A percentile compares a stretch with the other conserved stretches of the same genome.
Evolutionary conservation across 441 rosid species (phyloP).

Genomic region (Gossypium gossypioides): DNA sequence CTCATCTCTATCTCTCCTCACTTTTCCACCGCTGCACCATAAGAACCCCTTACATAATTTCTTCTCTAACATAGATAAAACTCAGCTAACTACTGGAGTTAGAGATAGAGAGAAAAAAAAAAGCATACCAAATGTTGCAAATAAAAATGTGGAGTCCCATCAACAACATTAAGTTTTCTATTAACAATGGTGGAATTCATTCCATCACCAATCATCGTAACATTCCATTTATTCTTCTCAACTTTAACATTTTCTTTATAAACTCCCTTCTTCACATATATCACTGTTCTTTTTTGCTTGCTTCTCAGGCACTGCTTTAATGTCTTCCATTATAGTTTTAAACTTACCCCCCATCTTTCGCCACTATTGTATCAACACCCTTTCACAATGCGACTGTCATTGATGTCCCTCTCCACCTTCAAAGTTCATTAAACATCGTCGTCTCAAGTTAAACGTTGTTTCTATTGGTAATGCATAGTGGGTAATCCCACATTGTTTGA

Average conservation of each 20-base stretch:
- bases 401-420: not conserved
- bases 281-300: constrained; percentile 32
- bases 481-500: no score
- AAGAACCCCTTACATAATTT: no score
- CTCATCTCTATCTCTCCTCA: no score
- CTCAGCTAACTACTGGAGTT: no score
- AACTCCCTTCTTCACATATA: constrained; percentile 64
- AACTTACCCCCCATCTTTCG: constrained; percentile 59
- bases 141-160: constrained; percentile 69
- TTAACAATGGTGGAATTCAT: constrained; percentile 48
- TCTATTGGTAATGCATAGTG: not conserved
- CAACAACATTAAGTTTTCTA: constrained; percentile 44
- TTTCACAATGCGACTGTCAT: not conserved
- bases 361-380: constrained; percentile 42
- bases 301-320: constrained; percentile 43
- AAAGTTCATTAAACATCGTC: constrained; percentile 26
- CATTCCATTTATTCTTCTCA: constrained; percentile 64
- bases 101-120: no score
- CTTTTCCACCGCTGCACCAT: no score
- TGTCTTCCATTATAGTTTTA: constrained; percentile 49
- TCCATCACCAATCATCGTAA: constrained; percentile 66
- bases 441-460: constrained; percentile 30
- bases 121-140: constrained; percentile 42
- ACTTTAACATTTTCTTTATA: constrained; percentile 54
- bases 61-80: no score